Conservation (phyloP, 179 eudicot species). For the Beta corolliflora region DNA sequence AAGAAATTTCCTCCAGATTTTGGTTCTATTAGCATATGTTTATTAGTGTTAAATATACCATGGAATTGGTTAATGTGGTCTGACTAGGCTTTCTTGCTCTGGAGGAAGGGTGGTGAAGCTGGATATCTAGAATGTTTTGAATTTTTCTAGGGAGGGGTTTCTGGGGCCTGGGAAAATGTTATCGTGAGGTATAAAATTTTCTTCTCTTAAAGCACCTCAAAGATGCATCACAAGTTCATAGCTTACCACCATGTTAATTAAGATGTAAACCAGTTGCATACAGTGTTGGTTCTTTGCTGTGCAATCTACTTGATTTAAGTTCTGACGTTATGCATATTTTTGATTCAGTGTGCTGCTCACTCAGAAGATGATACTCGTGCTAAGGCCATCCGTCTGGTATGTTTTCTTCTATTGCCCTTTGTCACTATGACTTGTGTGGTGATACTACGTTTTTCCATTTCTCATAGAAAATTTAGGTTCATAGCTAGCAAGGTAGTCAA, state of each 20-base stretch:
- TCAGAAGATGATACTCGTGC: conserved; percentile 82
- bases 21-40: too few relatives aligned
- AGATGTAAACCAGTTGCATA: not conserved
- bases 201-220: not conserved
- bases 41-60: not conserved
- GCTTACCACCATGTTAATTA: conserved; percentile 1
- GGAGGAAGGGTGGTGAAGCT: not conserved
- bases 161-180: not conserved
- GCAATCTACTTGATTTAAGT: conserved; percentile 8
- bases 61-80: not conserved
- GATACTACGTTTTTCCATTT: not conserved
- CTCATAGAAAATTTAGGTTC: not conserved
- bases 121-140: not conserved
- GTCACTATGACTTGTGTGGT: conserved; percentile 2
- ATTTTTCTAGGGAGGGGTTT: not conserved
- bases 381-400: conserved; percentile 95
- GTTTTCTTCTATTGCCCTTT: conserved; percentile 14
- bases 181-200: not conserved
- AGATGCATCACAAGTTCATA: too few relatives aligned
- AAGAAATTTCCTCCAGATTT: too few relatives aligned
- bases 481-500: not conserved
- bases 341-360: conserved; percentile 87
- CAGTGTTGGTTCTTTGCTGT: not conserved
- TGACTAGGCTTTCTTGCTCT: not conserved
- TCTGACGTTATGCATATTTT: conserved; percentile 21